Conservation (phyloP, 129 eudicot genomes). For the Flaveria ramosissima region DNA sequence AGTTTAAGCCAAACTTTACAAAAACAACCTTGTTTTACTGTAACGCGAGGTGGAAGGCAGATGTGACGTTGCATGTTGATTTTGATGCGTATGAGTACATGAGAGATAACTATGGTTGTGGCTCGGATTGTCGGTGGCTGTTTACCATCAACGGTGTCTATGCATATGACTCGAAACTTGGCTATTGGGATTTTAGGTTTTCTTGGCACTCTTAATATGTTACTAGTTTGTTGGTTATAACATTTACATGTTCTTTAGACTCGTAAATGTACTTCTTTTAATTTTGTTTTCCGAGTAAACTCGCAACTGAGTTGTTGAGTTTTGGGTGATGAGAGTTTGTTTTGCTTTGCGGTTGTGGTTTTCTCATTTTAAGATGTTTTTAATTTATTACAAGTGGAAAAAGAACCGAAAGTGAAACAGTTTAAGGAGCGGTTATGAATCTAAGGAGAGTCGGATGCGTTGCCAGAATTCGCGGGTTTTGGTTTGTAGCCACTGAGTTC, state of each 20-base stretch:
- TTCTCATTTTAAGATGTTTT: neutral
- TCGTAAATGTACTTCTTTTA: neutral
- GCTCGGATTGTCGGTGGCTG: slow-evolving; percentile 37
- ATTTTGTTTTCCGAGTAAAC: slow-evolving; percentile 15
- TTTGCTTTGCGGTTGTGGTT: slow-evolving; percentile 31
- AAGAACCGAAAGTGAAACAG: neutral
- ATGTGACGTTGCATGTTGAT: slow-evolving; percentile 23
- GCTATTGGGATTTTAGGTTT: slow-evolving; percentile 34
- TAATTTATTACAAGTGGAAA: neutral
- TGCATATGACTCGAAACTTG: slow-evolving; percentile 25
- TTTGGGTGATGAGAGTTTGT: neutral
- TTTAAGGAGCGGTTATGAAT: neutral
- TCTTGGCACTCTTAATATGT: slow-evolving; percentile 26
- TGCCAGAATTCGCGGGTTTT: slow-evolving; percentile 40
- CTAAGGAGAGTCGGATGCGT: slow-evolving; percentile 24
- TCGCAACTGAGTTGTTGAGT: neutral
- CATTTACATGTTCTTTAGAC: neutral
- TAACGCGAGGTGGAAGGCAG: slow-evolving; percentile 22
- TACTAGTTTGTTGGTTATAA: neutral
- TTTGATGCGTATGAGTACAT: slow-evolving; percentile 35
- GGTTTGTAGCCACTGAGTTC: slow-evolving; percentile 62
- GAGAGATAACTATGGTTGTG: slow-evolving; percentile 35
- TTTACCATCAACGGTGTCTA: slow-evolving; percentile 26
- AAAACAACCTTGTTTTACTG: slow-evolving; percentile 35
- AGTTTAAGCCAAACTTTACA: slow-evolving; percentile 35